Base-by-base conservation (phyloP, 1,139 yeast species). In the Lodderomyces oxycetoniae region DNA sequence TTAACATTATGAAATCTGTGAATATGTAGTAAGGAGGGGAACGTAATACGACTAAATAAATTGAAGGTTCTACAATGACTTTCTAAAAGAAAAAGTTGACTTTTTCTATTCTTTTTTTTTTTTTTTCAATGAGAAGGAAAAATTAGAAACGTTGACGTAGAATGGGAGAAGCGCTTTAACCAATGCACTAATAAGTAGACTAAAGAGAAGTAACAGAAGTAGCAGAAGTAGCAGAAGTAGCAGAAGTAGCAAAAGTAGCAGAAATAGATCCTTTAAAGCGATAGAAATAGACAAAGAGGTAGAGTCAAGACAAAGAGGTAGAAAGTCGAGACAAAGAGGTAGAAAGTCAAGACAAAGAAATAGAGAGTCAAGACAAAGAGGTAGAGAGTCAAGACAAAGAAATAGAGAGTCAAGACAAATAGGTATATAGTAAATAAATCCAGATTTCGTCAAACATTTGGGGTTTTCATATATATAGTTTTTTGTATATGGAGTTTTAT, bases 1-100 rank as follows among this genome's bases (percentile, higher is more conserved):
- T 63, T 52, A 50, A 51, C 57, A 60, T 35, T 41, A 38, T 44
- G 22, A 13, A 28, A 26, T 22, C 17, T 13, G 12, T 28, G 35
- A 31, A 34, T 26, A 37, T 25, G 27, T 15, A 21, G 17, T 11
- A 17, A 17, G 9, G 22, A 10, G 22, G 22, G 22, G 17, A 21
- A 9, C 12, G 13, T 17, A 14, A 17, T 28, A 12, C 12, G n/a
- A n/a, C n/a, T n/a, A n/a, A 20, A 20, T 20, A 20, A 20, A 20
- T 20, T n/a, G 8, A 20, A 20, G 23, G 23, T 20, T 8, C n/a
- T n/a, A n/a, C 23, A 20, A 20, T 20, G 23, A 20, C 23, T n/a
- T 20, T 8, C 12, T 23, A 23, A 9, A 23, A 23, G 26, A 23
- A 23, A 23, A 23, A 23, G 12, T 7, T 23, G 8, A 6, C 26